phyloP scores from a whole-genome alignment of 345 rosid species.

The Iberis pinnata region DNA sequence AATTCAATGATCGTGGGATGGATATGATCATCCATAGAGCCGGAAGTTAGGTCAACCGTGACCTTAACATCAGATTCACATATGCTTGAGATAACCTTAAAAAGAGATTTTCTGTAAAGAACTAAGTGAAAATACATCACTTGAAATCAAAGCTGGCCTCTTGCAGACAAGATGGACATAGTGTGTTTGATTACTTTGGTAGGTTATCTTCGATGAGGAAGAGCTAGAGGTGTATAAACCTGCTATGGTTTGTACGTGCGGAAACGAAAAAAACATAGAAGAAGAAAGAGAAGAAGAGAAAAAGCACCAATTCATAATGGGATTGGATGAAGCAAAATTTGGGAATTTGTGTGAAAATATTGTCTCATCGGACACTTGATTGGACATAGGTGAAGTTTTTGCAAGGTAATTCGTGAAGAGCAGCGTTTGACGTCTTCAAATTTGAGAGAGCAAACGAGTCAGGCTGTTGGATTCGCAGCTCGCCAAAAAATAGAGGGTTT shows the following conservation, averaged over 20 bases:
- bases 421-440: background rate
- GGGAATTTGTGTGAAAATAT: rapidly evolving
- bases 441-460: background rate
- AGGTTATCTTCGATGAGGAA: background rate
- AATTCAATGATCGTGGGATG: background rate
- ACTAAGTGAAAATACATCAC: background rate
- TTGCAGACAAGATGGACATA: background rate
- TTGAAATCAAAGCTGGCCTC: background rate
- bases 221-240: background rate
- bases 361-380: background rate
- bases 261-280: rapidly evolving
- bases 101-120: background rate
- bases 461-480: background rate
- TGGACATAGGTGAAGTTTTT: background rate
- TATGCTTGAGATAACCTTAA: background rate
- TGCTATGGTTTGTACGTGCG: background rate
- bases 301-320: background rate
- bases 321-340: background rate
- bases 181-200: background rate
- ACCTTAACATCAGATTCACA: background rate
- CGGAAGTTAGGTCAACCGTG: rapidly evolving
- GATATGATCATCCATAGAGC: background rate
- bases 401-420: background rate
- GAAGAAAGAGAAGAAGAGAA: background rate
- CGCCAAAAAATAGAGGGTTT: no score